These are phyloP conservation scores for Paxillus involutus DNA, from an alignment of 768 basidiomycete species.

Conservation along the genomic window DNA sequence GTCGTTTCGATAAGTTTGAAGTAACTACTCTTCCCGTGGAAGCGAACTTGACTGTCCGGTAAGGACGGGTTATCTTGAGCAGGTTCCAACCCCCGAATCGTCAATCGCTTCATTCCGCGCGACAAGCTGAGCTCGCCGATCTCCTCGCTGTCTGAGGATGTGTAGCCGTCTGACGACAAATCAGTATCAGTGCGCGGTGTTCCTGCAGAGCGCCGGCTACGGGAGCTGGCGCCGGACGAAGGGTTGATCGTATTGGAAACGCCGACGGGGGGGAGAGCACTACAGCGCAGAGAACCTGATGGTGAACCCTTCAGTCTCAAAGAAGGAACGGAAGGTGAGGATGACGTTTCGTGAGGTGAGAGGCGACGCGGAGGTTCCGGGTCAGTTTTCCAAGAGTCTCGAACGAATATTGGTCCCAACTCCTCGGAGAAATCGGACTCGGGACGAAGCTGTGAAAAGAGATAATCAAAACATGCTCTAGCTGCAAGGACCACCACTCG, in stretches of 20 bases:
- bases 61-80: constrained; percentile 32
- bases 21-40: constrained; percentile 63
- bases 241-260: constrained; percentile 4
- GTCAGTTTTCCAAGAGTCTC: constrained; percentile 61
- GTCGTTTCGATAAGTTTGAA: constrained; percentile 55
- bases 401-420: constrained; percentile 59
- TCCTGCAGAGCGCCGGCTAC: constrained; percentile 14
- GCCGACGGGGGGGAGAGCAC: constrained; percentile 3
- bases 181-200: constrained; percentile 29
- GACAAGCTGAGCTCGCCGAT: constrained; percentile 39
- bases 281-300: constrained; percentile 8
- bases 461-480: constrained; percentile 8
- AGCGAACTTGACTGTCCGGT: constrained; percentile 46
- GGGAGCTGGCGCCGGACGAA: constrained; percentile 6
- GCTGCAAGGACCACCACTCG: neutral
- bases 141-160: constrained; percentile 37
- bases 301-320: constrained; percentile 14
- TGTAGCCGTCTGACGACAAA: constrained; percentile 23
- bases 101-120: constrained; percentile 36
- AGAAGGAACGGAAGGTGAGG: constrained; percentile 17
- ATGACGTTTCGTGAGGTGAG: constrained; percentile 22
- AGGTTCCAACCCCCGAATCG: constrained; percentile 37
- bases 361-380: constrained; percentile 10
- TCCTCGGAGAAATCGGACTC: constrained; percentile 60
- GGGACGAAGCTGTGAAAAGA: constrained; percentile 52